Evolutionary conservation across 805 yeast species (phyloP).

Genomic region (Deakozyma indianensis): DNA sequence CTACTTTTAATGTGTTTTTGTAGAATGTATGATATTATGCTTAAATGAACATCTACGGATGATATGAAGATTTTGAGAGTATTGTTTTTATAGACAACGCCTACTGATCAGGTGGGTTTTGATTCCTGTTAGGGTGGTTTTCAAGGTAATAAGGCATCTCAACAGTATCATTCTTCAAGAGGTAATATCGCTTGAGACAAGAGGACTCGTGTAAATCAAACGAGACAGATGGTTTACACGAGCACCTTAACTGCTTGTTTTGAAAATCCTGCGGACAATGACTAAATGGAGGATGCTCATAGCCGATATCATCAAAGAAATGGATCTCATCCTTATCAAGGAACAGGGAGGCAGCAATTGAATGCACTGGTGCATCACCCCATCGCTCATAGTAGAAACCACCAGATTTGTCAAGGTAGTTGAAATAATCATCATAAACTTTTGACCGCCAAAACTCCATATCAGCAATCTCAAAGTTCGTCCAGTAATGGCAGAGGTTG

Average conservation of each 20-base stretch:
- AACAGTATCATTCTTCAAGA: constrained; percentile 7
- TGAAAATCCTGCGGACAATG: constrained; percentile 53
- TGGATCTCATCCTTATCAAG: constrained; percentile 43
- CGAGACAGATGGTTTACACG: constrained; percentile 24
- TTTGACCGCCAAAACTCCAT: constrained; percentile 50
- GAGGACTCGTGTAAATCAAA: constrained; percentile 21
- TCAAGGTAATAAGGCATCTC: constrained; percentile 1
- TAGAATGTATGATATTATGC: background rate
- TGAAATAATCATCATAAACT: constrained; percentile 44
- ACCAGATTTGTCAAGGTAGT: constrained; percentile 48
- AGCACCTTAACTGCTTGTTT: constrained; percentile 43
- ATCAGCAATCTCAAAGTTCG: constrained; percentile 66
- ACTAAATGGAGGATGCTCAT: constrained; percentile 46
- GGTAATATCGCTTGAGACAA: constrained; percentile 17
- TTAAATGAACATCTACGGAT: too few relatives aligned
- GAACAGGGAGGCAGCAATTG: constrained; percentile 55
- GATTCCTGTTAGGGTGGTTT: background rate
- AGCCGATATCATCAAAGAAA: constrained; percentile 64
- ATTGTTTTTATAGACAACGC: too few relatives aligned
- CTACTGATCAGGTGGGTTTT: background rate
- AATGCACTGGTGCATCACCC: constrained; percentile 92
- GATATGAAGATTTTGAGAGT: too few relatives aligned
- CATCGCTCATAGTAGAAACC: constrained; percentile 81
- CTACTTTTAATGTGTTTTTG: background rate
- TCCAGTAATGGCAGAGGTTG: constrained; percentile 82